phyloP scores from a whole-genome alignment of 257 asterid species.

The Nicotiana tomentosiformis region DNA sequence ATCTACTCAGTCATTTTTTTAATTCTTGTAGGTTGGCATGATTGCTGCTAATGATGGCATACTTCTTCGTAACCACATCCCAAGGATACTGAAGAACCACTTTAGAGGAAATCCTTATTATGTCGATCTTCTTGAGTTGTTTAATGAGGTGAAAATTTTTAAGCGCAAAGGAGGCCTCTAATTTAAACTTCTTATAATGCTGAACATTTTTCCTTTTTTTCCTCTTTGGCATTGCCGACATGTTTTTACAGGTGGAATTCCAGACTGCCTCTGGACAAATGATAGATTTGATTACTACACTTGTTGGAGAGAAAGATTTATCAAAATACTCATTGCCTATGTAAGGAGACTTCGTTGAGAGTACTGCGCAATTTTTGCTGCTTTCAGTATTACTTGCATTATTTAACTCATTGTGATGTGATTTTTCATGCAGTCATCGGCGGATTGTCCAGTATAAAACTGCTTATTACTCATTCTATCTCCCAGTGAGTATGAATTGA shows the following conservation, averaged over 20 bases:
- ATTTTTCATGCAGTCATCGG: slow-evolving; percentile 64
- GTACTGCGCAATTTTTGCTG: neutral
- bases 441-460: slow-evolving; percentile 93
- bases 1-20: neutral
- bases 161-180: neutral
- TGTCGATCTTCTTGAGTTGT: slow-evolving; percentile 75
- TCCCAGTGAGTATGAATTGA: slow-evolving; percentile 59
- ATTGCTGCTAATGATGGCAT: slow-evolving; percentile 86
- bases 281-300: slow-evolving; percentile 89
- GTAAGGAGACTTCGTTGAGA: slow-evolving; percentile 42
- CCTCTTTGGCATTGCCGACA: neutral
- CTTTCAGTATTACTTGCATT: neutral
- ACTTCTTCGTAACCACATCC: slow-evolving; percentile 83
- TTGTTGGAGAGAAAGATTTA: slow-evolving; percentile 81
- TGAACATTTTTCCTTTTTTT: neutral
- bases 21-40: slow-evolving; percentile 67
- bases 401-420: neutral
- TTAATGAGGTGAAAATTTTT: slow-evolving; percentile 60
- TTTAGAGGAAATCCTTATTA: slow-evolving; percentile 79
- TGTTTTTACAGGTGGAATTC: slow-evolving; percentile 34
- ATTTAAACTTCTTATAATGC: neutral
- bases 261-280: slow-evolving; percentile 84
- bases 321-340: slow-evolving; percentile 74
- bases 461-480: slow-evolving; percentile 93
- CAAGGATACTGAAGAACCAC: slow-evolving; percentile 89